Conservation (phyloP, 208 protist genomes). For the Acanthamoeba royreba region DNA sequence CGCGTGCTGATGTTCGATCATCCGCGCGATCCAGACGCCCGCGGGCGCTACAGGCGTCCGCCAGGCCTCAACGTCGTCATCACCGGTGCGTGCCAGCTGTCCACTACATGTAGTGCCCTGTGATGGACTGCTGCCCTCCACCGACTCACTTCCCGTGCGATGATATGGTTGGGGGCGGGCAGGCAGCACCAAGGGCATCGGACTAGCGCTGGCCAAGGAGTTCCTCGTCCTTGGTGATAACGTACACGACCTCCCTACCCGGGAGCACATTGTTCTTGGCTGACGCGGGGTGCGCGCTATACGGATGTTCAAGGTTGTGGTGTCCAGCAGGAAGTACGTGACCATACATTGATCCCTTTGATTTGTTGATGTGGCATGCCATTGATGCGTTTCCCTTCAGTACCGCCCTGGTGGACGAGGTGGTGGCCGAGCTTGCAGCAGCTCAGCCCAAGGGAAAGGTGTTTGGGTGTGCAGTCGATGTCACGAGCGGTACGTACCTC, state of each 20-base stretch:
- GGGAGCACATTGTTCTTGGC: too few species aligned
- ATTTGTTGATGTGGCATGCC: not conserved
- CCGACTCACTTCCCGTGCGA: too few species aligned
- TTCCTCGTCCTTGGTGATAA: not conserved
- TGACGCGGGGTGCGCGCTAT: too few species aligned
- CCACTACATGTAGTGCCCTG: not conserved
- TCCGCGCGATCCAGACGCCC: not conserved
- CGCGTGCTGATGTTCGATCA: not conserved
- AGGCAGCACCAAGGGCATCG: slow-evolving; percentile 1
- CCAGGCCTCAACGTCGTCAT: not conserved
- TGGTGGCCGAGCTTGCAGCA: not conserved
- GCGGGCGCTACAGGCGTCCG: not conserved
- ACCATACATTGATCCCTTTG: not conserved
- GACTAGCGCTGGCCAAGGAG: not conserved
- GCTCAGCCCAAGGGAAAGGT: not conserved
- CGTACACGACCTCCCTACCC: not conserved
- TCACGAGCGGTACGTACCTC: not conserved
- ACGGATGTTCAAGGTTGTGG: not conserved
- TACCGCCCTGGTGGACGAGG: not conserved
- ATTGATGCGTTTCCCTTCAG: not conserved
- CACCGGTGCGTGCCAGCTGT: not conserved
- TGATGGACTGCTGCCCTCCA: too few species aligned
- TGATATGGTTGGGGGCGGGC: too few species aligned
- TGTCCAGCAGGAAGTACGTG: not conserved
- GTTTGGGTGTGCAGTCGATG: not conserved